These are phyloP conservation scores for Apiospora hydei DNA, from an alignment of 2,329 filamentous ascomycete species.

Conservation along the genomic window DNA sequence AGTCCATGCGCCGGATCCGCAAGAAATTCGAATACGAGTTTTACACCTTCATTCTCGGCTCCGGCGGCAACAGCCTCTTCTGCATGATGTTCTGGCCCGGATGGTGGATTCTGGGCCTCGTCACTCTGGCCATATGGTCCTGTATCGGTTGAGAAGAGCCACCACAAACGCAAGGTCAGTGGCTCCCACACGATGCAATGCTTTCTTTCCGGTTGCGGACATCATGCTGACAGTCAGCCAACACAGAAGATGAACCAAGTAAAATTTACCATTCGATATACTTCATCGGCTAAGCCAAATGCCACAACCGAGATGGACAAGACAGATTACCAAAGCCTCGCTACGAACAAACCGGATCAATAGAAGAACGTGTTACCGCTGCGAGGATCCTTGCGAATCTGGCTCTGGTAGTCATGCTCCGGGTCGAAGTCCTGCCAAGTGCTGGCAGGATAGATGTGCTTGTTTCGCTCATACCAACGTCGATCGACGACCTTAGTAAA, in stretches of 20 bases:
- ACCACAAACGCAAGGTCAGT: background rate
- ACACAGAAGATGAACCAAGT: constrained; percentile 26
- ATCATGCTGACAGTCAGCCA: background rate
- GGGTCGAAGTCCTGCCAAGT: constrained; percentile 96
- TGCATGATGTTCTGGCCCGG: constrained; percentile 65
- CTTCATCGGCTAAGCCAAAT: background rate
- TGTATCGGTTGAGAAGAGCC: constrained; percentile 33
- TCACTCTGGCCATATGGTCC: constrained; percentile 44
- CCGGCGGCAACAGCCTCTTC: constrained; percentile 55
- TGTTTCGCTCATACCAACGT: constrained; percentile 96
- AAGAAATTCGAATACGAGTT: constrained; percentile 61
- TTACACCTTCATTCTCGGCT: constrained; percentile 57
- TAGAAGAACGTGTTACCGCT: constrained; percentile 96
- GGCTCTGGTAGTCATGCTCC: constrained; percentile 81
- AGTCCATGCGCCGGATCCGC: constrained; percentile 42
- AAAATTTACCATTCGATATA: background rate
- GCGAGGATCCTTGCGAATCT: constrained; percentile 76
- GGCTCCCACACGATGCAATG: background rate
- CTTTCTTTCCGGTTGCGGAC: constrained; percentile 3
- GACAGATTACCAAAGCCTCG: background rate
- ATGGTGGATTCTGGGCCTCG: constrained; percentile 55
- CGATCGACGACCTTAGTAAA: constrained; percentile 94
- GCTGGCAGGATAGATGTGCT: constrained; percentile 97
- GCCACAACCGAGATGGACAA: background rate
- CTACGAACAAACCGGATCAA: constrained; percentile 44